Evolutionary conservation across 2,329 filamentous ascomycete genomes (phyloP), one percentile per base, ranked within the genome.

Genomic region (Nigrospora osmanthi): DNA sequence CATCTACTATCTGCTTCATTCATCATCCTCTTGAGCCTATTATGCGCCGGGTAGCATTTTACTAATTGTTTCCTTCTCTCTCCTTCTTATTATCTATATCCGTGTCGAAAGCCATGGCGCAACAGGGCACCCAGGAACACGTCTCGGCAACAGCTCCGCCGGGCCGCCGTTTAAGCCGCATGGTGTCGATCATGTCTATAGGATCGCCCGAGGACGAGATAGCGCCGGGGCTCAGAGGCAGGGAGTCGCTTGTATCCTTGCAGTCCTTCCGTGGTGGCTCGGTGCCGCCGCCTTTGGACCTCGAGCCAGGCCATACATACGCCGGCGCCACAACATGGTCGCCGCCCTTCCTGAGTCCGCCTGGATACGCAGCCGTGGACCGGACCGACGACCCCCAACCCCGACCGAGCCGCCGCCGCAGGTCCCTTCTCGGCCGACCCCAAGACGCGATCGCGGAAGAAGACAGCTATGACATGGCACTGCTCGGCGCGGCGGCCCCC

Each of bases 191-290:
- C 36, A 39, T 61, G 33, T 61, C 58, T 31, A 57, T 60, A 37
- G 51, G 43, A 40, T 48, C 48, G 15, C 56, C 60, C 46, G 51
- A 53, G 14, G 47, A 45, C 14, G 40, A 45, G 16, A 43, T 47
- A 16, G 11, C 51, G 14, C 32, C 49, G 14, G 46, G 47, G 35
- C 41, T 57, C 30, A 53, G 48, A 37, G 57, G 57, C 16, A 57
- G 59, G 32, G 59, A 61, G 43, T 61, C 58, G 12, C 54, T 62
- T 36, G 54, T 61, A 6, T 61, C 59, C 38, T 53, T 59, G 9
- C 56, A 59, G 44, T 60, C 58, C 13, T 48, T 52, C 19, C 53
- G 55, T 48, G 56, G 52, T 15, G 51, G 54, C 15, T 52, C 54
- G 15, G 42, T 47, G 12, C 42, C 42, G 15, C 47, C 48, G 14